Base-by-base conservation (phyloP, 1,139 yeast genomes). In the Ashbya aceris region DNA sequence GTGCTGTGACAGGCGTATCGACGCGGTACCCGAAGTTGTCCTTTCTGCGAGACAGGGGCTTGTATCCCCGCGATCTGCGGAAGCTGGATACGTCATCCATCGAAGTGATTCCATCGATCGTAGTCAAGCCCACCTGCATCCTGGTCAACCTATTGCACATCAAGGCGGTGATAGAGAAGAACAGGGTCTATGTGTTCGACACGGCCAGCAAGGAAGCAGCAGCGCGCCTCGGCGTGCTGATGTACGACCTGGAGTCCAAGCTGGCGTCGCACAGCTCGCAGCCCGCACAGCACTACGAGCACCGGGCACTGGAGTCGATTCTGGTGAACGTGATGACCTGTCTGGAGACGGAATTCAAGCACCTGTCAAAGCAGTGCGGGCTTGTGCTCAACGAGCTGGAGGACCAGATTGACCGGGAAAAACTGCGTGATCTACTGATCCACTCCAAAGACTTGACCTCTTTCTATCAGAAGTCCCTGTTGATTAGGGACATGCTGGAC, bases 21-120 rank as follows among this genome's bases (percentile, higher is more conserved):
- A 78, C 85, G 40, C 84, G 80, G 53, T 81, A 77, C 54, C 87
- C 85, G 44, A 81, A 86, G 57, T 76, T 83, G 67, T 76, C 78
- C 47, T 76, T 93, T 45, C 67, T 93, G 11, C 72, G 77, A 45
- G 79, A 83, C 47, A 79, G 81, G 56, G 73, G 76, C 33, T 55
- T 82, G 27, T 81, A 73, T 47, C 89, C 94, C 1, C 62, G 94
- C 66, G 94, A 83, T 60, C 65, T 83, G 48, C 64, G 94, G 27
- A 83, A 81, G 55, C 81, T 93, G 43, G 98, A 91, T 63, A 82
- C 94, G 7, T 85, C 95, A 0, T 74, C 84, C 26, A 80, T 84
- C 47, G 95, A 87, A 60, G 83, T 91, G 30, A 91, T 86, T 8
- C 98, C 98, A 0, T 77, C 91, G 28, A 80, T 91, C 33, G 71